Conservation (phyloP, 78 protist genomes). For the Tieghemostelium lacteum region DNA sequence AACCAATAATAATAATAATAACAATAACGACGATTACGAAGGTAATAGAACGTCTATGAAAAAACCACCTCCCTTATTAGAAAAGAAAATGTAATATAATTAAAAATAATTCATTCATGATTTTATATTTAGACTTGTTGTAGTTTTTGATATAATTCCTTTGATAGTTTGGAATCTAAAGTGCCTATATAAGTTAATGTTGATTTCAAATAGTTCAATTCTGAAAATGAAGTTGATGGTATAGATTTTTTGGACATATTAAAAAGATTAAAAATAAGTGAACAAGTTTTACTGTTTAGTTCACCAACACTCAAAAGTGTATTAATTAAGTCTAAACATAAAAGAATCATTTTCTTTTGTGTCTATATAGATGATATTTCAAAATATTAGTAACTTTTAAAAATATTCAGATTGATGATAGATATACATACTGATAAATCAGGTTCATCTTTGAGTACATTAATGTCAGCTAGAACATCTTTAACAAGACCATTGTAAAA, state of each 20-base stretch:
- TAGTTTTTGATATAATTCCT: constrained; percentile 38
- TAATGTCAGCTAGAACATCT: constrained; percentile 46
- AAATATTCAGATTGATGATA: not conserved
- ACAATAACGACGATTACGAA: too few relatives aligned
- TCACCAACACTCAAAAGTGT: constrained; percentile 37
- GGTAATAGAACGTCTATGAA: too few relatives aligned
- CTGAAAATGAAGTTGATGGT: constrained; percentile 26
- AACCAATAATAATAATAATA: too few relatives aligned
- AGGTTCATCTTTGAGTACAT: constrained; percentile 60
- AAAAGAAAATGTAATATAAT: too few relatives aligned
- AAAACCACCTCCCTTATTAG: too few relatives aligned
- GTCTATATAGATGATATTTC: constrained; percentile 2
- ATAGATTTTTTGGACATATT: constrained; percentile 64
- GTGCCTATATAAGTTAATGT: constrained; percentile 33
- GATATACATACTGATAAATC: constrained; percentile 69
- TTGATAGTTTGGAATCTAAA: constrained; percentile 21
- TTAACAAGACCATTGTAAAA: constrained; percentile 43
- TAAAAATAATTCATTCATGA: too few relatives aligned
- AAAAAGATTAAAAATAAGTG: constrained; percentile 65
- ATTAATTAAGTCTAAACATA: constrained; percentile 65
- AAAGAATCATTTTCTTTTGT: constrained; percentile 57
- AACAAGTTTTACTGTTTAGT: constrained; percentile 57
- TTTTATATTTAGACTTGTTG: not conserved
- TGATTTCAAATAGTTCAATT: constrained; percentile 35
- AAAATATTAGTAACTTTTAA: not conserved